A percentile compares a stretch with the other conserved stretches of the same genome.
phyloP scores from a whole-genome alignment of 106 monocot species.

The Platanthera zijinensis region DNA sequence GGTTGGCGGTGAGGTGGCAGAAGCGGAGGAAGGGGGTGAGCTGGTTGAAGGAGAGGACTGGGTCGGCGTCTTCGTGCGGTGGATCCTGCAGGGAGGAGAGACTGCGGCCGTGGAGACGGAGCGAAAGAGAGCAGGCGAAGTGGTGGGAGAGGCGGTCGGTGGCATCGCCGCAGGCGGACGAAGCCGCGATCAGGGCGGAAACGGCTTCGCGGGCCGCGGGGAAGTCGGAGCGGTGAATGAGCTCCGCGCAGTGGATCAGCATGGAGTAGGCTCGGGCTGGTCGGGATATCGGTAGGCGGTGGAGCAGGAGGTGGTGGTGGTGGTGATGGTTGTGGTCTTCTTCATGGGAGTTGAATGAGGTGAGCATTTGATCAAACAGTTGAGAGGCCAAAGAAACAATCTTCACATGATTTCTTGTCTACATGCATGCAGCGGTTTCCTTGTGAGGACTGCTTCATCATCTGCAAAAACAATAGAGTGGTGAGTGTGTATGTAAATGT shows the following conservation, averaged over 20 bases:
- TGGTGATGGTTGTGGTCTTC: slow-evolving; percentile 16
- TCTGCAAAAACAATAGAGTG: not conserved
- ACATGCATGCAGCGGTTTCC: not conserved
- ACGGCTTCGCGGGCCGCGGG: slow-evolving; percentile 29
- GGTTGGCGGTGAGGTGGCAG: slow-evolving; percentile 94
- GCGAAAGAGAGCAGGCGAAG: slow-evolving; percentile 56
- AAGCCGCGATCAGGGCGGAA: slow-evolving; percentile 27
- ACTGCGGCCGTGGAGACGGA: slow-evolving; percentile 27
- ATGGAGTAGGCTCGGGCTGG: not conserved
- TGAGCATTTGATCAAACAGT: slow-evolving; percentile 38
- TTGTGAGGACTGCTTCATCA: not conserved
- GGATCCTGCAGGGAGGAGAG: slow-evolving; percentile 16
- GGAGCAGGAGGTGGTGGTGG: slow-evolving; percentile 9
- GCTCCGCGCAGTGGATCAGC: slow-evolving; percentile 53
- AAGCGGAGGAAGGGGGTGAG: slow-evolving; percentile 89
- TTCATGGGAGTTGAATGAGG: slow-evolving; percentile 42
- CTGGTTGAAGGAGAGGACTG: slow-evolving; percentile 64
- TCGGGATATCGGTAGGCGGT: slow-evolving; percentile 3
- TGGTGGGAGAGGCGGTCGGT: slow-evolving; percentile 54
- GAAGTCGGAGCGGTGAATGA: slow-evolving; percentile 39
- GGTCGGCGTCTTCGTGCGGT: not conserved
- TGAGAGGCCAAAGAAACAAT: not conserved
- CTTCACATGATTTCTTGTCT: not conserved
- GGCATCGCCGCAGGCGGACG: slow-evolving; percentile 52
- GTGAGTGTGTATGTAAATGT: not conserved